These are phyloP conservation scores for Hansfordia pulvinata DNA, from an alignment of 2,329 filamentous ascomycete species.

Conservation along the genomic window DNA sequence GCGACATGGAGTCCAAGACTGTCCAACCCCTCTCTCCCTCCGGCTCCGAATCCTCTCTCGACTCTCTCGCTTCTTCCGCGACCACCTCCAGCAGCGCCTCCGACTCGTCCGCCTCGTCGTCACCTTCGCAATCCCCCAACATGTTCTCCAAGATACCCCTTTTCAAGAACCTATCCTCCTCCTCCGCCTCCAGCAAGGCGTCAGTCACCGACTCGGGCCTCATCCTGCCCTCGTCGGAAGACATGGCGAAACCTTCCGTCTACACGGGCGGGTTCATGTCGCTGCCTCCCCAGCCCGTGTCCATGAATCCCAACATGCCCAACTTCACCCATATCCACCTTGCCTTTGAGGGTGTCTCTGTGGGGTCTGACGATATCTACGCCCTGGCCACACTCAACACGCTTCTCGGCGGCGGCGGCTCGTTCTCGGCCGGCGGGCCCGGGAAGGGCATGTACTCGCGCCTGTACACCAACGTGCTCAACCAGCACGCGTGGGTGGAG, in stretches of 20 bases:
- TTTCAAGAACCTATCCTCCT: constrained; percentile 78
- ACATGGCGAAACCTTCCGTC: constrained; percentile 53
- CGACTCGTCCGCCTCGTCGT: constrained; percentile 16
- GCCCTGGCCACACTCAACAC: constrained; percentile 91
- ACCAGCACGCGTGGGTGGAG: constrained; percentile 96
- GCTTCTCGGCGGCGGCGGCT: constrained; percentile 87
- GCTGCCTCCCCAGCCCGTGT: constrained; percentile 67
- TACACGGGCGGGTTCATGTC: constrained; percentile 93
- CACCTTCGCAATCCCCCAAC: constrained; percentile 37
- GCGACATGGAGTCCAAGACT: constrained; percentile 60
- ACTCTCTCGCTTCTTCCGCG: constrained; percentile 21
- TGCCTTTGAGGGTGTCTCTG: constrained; percentile 87
- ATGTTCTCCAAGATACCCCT: constrained; percentile 78
- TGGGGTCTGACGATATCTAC: constrained; percentile 86
- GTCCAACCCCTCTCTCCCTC: constrained; percentile 35
- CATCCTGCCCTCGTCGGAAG: constrained; percentile 28
- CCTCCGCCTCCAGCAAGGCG: constrained; percentile 51
- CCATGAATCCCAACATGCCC: constrained; percentile 62
- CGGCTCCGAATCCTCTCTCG: constrained; percentile 43
- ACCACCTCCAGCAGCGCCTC: constrained; percentile 18
- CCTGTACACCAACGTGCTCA: constrained; percentile 93
- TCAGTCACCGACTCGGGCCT: constrained; percentile 34
- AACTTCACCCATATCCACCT: constrained; percentile 87
- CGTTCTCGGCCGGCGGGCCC: constrained; percentile 90
- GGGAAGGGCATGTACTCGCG: constrained; percentile 99